These are phyloP conservation scores for Globisporangium camurandrum DNA, from an alignment of 352 stramenopile species.

Conservation along the genomic window DNA sequence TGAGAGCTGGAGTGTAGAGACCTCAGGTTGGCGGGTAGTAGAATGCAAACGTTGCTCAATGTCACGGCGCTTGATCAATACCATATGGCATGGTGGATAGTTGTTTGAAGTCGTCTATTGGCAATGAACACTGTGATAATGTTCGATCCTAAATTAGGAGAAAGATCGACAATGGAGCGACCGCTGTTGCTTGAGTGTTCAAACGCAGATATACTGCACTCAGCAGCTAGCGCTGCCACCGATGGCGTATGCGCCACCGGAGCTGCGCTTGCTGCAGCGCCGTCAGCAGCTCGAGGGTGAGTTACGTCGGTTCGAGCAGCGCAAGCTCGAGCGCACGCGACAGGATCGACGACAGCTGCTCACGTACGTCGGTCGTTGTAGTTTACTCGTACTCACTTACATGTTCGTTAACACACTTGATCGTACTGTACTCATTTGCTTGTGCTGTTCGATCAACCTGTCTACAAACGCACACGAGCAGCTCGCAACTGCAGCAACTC, in stretches of 20 bases:
- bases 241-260: neutral
- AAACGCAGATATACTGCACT: too few species aligned
- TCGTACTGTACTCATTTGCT: neutral
- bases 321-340: slow-evolving; percentile 12
- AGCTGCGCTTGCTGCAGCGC: slow-evolving; percentile 6
- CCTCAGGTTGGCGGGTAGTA: too few species aligned
- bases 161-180: too few species aligned
- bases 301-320: slow-evolving; percentile 18
- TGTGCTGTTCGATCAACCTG: too few species aligned
- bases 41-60: neutral
- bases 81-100: neutral
- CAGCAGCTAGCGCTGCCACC: too few species aligned
- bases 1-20: neutral
- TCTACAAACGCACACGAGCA: slow-evolving; percentile 7
- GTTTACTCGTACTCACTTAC: neutral
- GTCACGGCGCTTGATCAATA: neutral
- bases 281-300: slow-evolving; percentile 18
- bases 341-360: slow-evolving; percentile 16
- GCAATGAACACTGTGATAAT: too few species aligned
- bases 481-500: slow-evolving; percentile 22
- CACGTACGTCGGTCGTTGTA: slow-evolving; percentile 10
- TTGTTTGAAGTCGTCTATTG: too few species aligned
- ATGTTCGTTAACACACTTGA: neutral
- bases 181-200: too few species aligned
- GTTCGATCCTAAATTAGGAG: too few species aligned